Base-by-base conservation (phyloP, 2,329 filamentous ascomycete species). In the Scedosporium boydii region DNA sequence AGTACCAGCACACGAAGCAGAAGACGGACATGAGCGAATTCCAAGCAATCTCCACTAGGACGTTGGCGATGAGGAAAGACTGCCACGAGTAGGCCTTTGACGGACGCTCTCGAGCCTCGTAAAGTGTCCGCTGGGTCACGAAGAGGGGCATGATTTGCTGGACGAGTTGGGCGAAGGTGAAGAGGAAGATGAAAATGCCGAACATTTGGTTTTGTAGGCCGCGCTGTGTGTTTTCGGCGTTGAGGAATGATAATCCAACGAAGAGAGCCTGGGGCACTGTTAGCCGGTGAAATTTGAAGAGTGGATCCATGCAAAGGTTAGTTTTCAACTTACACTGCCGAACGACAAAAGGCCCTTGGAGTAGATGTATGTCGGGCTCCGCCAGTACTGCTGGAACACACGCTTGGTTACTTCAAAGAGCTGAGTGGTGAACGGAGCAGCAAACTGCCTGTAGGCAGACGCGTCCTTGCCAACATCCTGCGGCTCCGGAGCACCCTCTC, bases 201-300 rank as follows among this genome's bases (percentile, higher is more conserved):
- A 91, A 90, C 73, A 91, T 82, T 62, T 87, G 84, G 69, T 90
- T 87, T 68, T 90, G 87, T 7, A 91, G 76, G 38, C 88, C 87
- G 65, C 87, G 84, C 55, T 83, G 77, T 0, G 83, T 84, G 65
- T 82, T 81, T 27, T 82, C 76, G 2, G 83, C 79, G 26, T 86
- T 81, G 70, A 82, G 84, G 68, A 90, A 88, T 0, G 85, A 87
- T 68, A 89, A 84, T 1, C 87, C 88, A 63, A 90, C 86, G 71
- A 89, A 89, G 9, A 88, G 78, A 53, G 76, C 79, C 66, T 70
- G 23, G 23, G 57, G 34, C 34, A 42, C 5, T 1, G 23, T 14
- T 29, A 23, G 51, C 16, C 10, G 23, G 10, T 10, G 23, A 18
- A 27, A 48, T 3, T 23, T 23, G 23, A 23, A 23, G 23, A 23